Evolutionary conservation across 2,329 filamentous ascomycete genomes (phyloP).

Genomic region (Clarireedia sp.): DNA sequence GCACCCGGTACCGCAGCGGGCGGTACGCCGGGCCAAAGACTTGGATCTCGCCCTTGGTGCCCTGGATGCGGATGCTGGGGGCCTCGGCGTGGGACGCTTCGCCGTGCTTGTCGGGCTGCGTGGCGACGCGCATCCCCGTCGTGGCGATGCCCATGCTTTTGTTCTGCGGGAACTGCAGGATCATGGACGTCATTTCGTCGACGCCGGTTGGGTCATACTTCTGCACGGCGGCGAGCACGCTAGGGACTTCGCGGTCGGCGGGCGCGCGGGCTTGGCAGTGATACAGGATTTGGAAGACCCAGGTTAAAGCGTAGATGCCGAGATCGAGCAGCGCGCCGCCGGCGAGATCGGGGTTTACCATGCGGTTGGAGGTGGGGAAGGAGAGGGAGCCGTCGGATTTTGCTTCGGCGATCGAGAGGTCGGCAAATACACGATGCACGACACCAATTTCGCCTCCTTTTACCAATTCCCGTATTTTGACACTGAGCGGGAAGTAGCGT

Average conservation of each 20-base stretch:
- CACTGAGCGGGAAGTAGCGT: conserved; percentile 58
- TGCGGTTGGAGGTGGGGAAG: conserved; percentile 41
- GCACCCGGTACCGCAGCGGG: conserved; percentile 45
- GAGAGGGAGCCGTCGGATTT: conserved; percentile 43
- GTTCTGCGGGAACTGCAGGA: conserved; percentile 51
- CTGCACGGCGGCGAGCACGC: conserved; percentile 47
- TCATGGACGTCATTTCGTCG: conserved; percentile 56
- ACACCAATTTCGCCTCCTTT: conserved; percentile 32
- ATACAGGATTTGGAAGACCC: conserved; percentile 66
- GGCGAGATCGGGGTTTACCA: conserved; percentile 62
- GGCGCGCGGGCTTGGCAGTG: conserved; percentile 42
- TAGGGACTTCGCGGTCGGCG: conserved; percentile 37
- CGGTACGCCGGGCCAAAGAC: conserved; percentile 52
- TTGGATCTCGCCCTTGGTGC: conserved; percentile 59
- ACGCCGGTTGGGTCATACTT: conserved; percentile 53
- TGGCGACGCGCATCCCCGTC: conserved; percentile 41
- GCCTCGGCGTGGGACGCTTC: conserved; percentile 41
- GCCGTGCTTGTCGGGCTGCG: conserved; percentile 39
- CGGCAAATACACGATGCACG: conserved; percentile 36
- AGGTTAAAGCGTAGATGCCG: conserved; percentile 63
- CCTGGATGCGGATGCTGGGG: conserved; percentile 54
- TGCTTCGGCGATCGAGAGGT: conserved; percentile 38
- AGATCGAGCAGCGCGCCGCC: conserved; percentile 61
- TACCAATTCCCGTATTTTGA: conserved; percentile 47
- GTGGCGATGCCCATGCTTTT: conserved; percentile 55